phyloP scores from a whole-genome alignment of 345 rosid species.

The Gynandropsis gynandra region DNA sequence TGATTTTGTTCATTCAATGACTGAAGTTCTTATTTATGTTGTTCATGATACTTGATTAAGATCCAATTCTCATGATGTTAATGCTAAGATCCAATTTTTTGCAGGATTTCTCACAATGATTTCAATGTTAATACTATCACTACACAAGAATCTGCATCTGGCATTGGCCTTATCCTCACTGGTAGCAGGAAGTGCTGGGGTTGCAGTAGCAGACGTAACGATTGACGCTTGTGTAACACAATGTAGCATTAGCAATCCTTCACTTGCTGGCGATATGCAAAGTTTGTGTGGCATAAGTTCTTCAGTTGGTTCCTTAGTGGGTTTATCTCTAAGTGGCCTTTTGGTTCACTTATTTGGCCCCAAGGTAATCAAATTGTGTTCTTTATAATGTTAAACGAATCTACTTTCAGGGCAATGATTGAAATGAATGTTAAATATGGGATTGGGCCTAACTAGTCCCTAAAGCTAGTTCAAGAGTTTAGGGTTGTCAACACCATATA shows the following conservation, averaged over 20 bases:
- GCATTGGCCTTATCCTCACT: slow-evolving; percentile 42
- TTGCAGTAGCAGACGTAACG: slow-evolving; percentile 65
- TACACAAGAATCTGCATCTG: slow-evolving; percentile 41
- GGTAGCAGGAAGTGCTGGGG: slow-evolving; percentile 48
- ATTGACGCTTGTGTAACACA: slow-evolving; percentile 72
- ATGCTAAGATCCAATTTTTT: not conserved
- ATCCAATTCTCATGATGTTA: not conserved
- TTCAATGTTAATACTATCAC: slow-evolving; percentile 50
- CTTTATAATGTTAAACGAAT: slow-evolving; percentile 1
- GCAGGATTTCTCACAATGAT: slow-evolving; percentile 43
- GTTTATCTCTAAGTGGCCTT: slow-evolving; percentile 60
- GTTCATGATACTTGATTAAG: too few relatives aligned
- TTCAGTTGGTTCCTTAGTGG: slow-evolving; percentile 56
- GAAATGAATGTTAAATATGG: too few relatives aligned
- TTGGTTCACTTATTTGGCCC: slow-evolving; percentile 52
- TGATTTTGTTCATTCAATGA: not conserved
- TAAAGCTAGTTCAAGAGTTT: too few relatives aligned
- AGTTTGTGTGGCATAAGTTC: slow-evolving; percentile 64
- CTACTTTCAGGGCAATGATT: not conserved
- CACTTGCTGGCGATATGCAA: slow-evolving; percentile 71
- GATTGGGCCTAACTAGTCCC: too few relatives aligned
- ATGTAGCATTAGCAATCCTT: slow-evolving; percentile 49
- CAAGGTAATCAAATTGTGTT: slow-evolving; percentile 34
- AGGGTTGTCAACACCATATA: too few relatives aligned
- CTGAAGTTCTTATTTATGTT: too few relatives aligned